Base-by-base conservation (phyloP, 306 rosid genomes). In the Mucuna pruriens region DNA sequence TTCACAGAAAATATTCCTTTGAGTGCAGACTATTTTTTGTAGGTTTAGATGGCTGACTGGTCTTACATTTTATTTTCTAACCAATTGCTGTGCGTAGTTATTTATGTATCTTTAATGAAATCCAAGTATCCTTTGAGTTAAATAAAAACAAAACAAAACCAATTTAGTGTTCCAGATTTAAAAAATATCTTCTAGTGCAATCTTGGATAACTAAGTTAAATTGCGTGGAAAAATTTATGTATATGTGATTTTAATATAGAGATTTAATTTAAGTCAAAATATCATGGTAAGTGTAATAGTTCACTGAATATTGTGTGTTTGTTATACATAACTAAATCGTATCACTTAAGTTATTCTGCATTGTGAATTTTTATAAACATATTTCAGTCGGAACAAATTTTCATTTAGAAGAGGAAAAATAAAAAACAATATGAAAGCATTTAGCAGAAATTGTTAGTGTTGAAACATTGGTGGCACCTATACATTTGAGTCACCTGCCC, bases 81-180 rank as follows among this genome's bases (percentile, higher is more conserved):
- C 51, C 65, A 77, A n/a, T 64, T 77, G 63, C 33, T 33, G 17
- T 25, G 48, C 65, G 1, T 48, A 57, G 65, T 77, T 65, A 23
- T 22, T 76, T 63, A 42, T 25, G n/a, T 39, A 25, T 75, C 8
- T 60, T 75, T n/a, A 46, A 45, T 29, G 63, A 77, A 63, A 49
- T 72, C 31, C 40, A 45, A 23, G 42, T 26, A 16, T 65, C 49
- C 42, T 39, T 34, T 36, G 72, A 16, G 49, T 36, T 38, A 39
- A 65, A 36, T 65, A 65, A 36, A 65, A 65, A 9, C 49, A 65
- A 16, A 62, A 34, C 34, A 46, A 19, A 69, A 70, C 42, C 16
- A 15, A 16, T 70, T 52, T 55, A 52, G 20, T 52, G 44, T 71
- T 29, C 51, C 20, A 11, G 22, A 52, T 52, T 52, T 52, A 34